A percentile compares a stretch with the other conserved stretches of the same genome.
These are phyloP conservation scores for Scheffersomyces spartinae DNA, from an alignment of 805 yeast species.

Conservation along the genomic window DNA sequence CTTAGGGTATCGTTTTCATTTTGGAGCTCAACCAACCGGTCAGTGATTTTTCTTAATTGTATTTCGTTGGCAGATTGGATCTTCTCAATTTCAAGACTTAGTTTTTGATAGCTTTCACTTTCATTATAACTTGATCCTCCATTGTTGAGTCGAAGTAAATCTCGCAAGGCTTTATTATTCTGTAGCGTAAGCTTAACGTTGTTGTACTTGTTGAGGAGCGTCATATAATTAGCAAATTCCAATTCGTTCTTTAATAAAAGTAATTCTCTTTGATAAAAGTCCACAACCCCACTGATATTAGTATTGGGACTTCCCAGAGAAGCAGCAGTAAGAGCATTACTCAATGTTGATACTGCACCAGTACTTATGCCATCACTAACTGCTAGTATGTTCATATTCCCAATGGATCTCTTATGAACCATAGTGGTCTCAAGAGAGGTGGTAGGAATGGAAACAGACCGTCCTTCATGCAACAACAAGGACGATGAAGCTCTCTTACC, in stretches of 20 bases:
- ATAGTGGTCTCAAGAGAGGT: constrained; percentile 12
- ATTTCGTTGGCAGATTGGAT: background rate
- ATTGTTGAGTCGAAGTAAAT: constrained; percentile 5
- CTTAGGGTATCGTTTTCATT: no score
- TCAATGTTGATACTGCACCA: background rate
- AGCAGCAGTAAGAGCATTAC: background rate
- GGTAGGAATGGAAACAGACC: constrained; percentile 10
- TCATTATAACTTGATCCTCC: constrained; percentile 5
- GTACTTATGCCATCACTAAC: background rate
- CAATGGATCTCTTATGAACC: constrained; percentile 7
- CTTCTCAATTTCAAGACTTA: background rate
- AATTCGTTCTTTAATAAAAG: constrained; percentile 27
- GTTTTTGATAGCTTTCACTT: background rate
- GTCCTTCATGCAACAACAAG: background rate
- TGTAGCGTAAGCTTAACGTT: constrained; percentile 9
- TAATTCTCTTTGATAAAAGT: constrained; percentile 29
- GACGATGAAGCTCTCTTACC: background rate
- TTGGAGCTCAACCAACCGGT: constrained; percentile 5
- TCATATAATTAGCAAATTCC: constrained; percentile 27
- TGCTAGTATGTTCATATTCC: background rate
- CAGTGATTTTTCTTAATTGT: background rate
- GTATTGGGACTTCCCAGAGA: background rate
- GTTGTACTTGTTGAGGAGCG: constrained; percentile 15
- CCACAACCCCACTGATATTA: constrained; percentile 12
- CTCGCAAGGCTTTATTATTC: constrained; percentile 5